A percentile compares a stretch with the other conserved stretches of the same genome.
Evolutionary conservation across 306 rosid genomes (phyloP).

Genomic region (Erythrophleum fordii): DNA sequence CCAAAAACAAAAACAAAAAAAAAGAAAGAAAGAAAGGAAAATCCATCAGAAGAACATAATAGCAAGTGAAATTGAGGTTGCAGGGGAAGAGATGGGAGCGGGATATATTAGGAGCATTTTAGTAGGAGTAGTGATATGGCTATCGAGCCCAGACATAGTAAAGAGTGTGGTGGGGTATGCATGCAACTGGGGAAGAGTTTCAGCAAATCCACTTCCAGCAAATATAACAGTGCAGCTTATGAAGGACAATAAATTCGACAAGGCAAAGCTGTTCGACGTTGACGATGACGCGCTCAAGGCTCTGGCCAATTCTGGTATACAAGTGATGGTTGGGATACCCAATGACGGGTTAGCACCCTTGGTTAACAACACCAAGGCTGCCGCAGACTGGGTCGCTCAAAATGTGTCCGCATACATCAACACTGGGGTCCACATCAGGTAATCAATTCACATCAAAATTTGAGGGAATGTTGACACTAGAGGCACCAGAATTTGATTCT

Average conservation of each 20-base stretch:
- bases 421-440: slow-evolving; percentile 59
- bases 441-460: too few relatives aligned
- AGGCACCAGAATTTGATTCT: too few relatives aligned
- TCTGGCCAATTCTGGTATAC: slow-evolving; percentile 57
- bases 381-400: slow-evolving; percentile 60
- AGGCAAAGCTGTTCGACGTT: slow-evolving; percentile 71
- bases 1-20: too few relatives aligned
- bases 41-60: too few relatives aligned
- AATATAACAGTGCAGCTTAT: slow-evolving; percentile 53
- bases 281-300: slow-evolving; percentile 64
- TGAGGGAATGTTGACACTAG: too few relatives aligned
- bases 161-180: slow-evolving; percentile 51
- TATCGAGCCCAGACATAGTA: slow-evolving; percentile 23
- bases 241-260: slow-evolving; percentile 65
- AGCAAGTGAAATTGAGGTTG: too few relatives aligned
- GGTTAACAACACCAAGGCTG: slow-evolving; percentile 45
- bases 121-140: slow-evolving; percentile 27
- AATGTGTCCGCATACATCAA: slow-evolving; percentile 58
- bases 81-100: slow-evolving; percentile 38
- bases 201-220: slow-evolving; percentile 55
- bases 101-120: slow-evolving; percentile 5
- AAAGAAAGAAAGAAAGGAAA: too few relatives aligned
- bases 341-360: slow-evolving; percentile 57
- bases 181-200: slow-evolving; percentile 66
- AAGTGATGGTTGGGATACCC: slow-evolving; percentile 74